Conservation (phyloP, 306 rosid genomes). For the Urtica urens region DNA sequence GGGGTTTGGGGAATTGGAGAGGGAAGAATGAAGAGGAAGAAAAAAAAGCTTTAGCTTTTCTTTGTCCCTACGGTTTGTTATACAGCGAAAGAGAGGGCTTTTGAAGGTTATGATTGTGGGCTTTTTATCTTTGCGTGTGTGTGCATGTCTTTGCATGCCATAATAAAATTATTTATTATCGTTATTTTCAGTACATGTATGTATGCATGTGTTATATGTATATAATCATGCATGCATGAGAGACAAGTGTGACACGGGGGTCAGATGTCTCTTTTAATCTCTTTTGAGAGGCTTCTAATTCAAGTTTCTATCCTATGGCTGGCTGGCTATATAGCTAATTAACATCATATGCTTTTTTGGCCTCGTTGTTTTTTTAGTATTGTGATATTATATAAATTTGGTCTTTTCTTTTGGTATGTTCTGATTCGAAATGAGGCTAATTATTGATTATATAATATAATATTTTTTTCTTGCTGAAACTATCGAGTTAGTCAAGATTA, state of each 20-base stretch:
- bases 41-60: background rate
- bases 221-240: conserved; percentile 16
- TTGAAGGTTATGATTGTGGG: conserved; percentile 33
- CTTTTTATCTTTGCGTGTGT: conserved; percentile 61
- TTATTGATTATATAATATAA: too few species aligned
- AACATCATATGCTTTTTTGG: conserved; percentile 3
- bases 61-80: background rate
- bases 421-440: too few species aligned
- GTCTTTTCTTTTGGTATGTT: conserved; percentile 14
- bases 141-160: conserved; percentile 26
- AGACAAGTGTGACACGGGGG: conserved; percentile 26
- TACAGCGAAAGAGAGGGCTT: conserved; percentile 37
- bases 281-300: conserved; percentile 31
- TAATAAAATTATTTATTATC: conserved; percentile 1
- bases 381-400: background rate
- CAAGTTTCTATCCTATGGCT: conserved; percentile 14
- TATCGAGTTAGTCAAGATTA: too few species aligned
- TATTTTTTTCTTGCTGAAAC: too few species aligned
- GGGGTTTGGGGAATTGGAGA: too few species aligned
- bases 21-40: background rate
- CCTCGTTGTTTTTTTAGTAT: conserved; percentile 16
- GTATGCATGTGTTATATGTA: background rate
- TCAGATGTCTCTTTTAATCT: conserved; percentile 31
- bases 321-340: background rate
- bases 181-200: background rate